phyloP scores from a whole-genome alignment of 495 filamentous ascomycete species.

The Penicillium taxi region DNA sequence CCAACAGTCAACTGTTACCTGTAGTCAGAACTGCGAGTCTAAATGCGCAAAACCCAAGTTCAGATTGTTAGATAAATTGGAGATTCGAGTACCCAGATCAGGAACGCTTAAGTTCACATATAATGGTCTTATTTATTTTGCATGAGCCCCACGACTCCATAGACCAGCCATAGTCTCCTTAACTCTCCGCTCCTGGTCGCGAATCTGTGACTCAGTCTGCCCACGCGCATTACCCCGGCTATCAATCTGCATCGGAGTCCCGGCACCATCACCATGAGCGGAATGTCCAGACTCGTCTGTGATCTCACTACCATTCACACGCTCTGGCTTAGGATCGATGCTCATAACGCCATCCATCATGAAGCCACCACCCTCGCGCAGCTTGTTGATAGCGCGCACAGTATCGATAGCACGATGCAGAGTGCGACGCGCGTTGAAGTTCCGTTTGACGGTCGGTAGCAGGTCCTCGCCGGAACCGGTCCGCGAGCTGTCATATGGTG shows the following conservation, averaged over 20 bases:
- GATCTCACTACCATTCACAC: constrained; percentile 38
- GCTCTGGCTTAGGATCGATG: constrained; percentile 51
- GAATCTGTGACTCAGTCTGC: constrained; percentile 58
- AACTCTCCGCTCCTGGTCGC: constrained; percentile 52
- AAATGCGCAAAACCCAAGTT: not conserved
- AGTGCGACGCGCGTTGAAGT: constrained; percentile 92
- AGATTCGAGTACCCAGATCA: not conserved
- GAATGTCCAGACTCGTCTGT: constrained; percentile 27
- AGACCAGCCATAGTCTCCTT: constrained; percentile 53
- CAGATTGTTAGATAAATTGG: not conserved
- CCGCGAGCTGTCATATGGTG: constrained; percentile 30
- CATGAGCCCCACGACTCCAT: constrained; percentile 38
- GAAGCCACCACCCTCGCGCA: constrained; percentile 71
- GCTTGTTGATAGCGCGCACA: constrained; percentile 94
- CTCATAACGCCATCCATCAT: constrained; percentile 77
- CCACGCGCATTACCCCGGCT: constrained; percentile 51
- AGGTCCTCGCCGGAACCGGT: constrained; percentile 58
- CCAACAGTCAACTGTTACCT: too few relatives aligned
- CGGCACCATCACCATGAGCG: not conserved
- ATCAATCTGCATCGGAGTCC: constrained; percentile 42
- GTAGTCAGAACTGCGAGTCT: too few relatives aligned
- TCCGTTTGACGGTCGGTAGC: constrained; percentile 92
- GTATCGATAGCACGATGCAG: constrained; percentile 97
- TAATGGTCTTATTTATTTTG: constrained; percentile 13
- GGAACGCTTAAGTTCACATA: not conserved